Evolutionary conservation across 2,329 filamentous ascomycete species (phyloP).

Genomic region (Phialophora tarda): DNA sequence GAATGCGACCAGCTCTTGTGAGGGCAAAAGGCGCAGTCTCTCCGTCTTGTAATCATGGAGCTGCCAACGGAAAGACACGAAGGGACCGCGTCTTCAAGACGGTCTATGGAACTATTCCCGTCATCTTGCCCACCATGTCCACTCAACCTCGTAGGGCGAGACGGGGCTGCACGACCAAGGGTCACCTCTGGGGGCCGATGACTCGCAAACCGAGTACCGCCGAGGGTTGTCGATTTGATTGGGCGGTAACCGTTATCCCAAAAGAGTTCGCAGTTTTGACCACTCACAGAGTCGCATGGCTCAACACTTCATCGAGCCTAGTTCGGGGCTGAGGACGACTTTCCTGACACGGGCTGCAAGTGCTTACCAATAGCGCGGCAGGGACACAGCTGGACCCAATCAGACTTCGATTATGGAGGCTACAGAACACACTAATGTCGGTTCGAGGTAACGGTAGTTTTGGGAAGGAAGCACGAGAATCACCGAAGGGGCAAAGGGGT

Average conservation of each 20-base stretch:
- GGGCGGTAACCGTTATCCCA: slow-evolving; percentile 15
- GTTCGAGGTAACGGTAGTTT: slow-evolving; percentile 19
- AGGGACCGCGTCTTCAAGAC: slow-evolving; percentile 5
- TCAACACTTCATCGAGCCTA: neutral
- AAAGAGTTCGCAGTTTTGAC: slow-evolving; percentile 14
- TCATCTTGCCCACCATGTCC: slow-evolving; percentile 15
- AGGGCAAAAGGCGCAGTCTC: slow-evolving; percentile 7
- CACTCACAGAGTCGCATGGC: neutral
- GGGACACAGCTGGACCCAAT: neutral
- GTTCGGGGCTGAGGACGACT: neutral
- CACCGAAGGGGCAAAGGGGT: slow-evolving; percentile 14
- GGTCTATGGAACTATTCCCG: slow-evolving; percentile 6
- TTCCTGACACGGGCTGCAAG: slow-evolving; percentile 4
- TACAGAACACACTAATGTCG: neutral
- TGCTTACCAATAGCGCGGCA: slow-evolving; percentile 17
- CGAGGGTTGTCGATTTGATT: neutral
- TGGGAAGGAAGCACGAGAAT: slow-evolving; percentile 13
- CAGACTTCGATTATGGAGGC: neutral
- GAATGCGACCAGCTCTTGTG: neutral
- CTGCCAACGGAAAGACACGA: slow-evolving; percentile 2
- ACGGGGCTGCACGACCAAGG: slow-evolving; percentile 15
- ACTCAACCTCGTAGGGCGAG: slow-evolving; percentile 18
- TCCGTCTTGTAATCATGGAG: slow-evolving; percentile 16
- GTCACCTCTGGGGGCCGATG: slow-evolving; percentile 10
- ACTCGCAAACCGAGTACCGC: neutral